Evolutionary conservation across 805 yeast genomes (phyloP).

Genomic region (Zygotorulaspora chibaensis): DNA sequence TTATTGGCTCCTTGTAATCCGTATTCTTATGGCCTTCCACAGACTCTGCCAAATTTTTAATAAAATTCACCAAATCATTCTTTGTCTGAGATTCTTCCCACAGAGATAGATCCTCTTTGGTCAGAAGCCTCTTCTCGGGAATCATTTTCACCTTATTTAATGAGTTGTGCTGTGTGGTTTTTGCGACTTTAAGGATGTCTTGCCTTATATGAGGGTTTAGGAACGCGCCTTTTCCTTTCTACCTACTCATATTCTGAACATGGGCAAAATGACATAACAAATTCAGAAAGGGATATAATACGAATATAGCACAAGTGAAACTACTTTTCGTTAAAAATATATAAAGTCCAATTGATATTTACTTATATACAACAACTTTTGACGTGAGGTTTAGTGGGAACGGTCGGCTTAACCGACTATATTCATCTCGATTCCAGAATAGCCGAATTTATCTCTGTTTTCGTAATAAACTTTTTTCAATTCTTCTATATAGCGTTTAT

Average conservation of each 20-base stretch:
- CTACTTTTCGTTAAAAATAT: no score
- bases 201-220: no score
- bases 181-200: background rate
- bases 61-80: constrained; percentile 48
- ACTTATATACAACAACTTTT: background rate
- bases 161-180: background rate
- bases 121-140: constrained; percentile 48
- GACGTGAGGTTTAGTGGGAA: background rate
- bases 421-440: constrained; percentile 22
- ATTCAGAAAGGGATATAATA: no score
- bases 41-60: constrained; percentile 54
- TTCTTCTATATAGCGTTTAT: constrained; percentile 61
- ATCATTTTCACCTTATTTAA: constrained; percentile 2
- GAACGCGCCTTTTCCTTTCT: background rate
- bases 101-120: constrained; percentile 53
- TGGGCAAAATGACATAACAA: background rate
- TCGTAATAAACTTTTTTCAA: constrained; percentile 60
- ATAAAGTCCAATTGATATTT: background rate
- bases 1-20: constrained; percentile 39
- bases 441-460: constrained; percentile 52
- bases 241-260: background rate
- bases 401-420: constrained; percentile 24
- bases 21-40: constrained; percentile 59
- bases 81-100: constrained; percentile 56
- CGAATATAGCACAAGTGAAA: no score